Conservation (phyloP, 225 moss, liverwort and hornwort species). For the Straminergon stramineum region DNA sequence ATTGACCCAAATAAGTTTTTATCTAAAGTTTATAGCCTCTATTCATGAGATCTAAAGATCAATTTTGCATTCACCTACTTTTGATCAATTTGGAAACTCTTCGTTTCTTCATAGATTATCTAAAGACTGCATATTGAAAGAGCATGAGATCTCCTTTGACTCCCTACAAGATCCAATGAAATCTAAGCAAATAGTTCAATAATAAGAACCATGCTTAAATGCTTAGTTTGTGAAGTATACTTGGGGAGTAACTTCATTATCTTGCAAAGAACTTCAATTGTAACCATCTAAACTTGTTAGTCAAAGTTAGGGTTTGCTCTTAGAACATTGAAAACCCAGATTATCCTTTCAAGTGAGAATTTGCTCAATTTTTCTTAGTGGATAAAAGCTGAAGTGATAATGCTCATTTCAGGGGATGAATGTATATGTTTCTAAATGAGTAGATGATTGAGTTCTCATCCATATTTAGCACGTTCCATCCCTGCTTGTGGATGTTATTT, state of each 20-base stretch:
- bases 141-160: not conserved
- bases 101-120: not conserved
- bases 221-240: not conserved
- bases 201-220: not conserved
- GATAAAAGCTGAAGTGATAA: not conserved
- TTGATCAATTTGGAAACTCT: not conserved
- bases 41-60: accelerated
- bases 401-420: not conserved
- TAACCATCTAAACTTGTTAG: accelerated
- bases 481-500: not conserved
- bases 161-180: not conserved
- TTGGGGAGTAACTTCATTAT: not conserved
- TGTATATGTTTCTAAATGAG: not conserved
- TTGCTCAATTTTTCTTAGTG: not conserved
- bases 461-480: not conserved
- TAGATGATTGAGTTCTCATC: not conserved
- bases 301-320: not conserved
- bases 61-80: not conserved
- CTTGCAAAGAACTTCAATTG: not conserved
- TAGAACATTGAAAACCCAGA: not conserved
- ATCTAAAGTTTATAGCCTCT: not conserved
- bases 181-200: not conserved
- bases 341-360: accelerated
- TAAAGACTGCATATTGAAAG: not conserved
- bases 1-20: accelerated